These are phyloP conservation scores for Cladosporium sp. DNA, from an alignment of 2,329 filamentous ascomycete species.

Conservation along the genomic window DNA sequence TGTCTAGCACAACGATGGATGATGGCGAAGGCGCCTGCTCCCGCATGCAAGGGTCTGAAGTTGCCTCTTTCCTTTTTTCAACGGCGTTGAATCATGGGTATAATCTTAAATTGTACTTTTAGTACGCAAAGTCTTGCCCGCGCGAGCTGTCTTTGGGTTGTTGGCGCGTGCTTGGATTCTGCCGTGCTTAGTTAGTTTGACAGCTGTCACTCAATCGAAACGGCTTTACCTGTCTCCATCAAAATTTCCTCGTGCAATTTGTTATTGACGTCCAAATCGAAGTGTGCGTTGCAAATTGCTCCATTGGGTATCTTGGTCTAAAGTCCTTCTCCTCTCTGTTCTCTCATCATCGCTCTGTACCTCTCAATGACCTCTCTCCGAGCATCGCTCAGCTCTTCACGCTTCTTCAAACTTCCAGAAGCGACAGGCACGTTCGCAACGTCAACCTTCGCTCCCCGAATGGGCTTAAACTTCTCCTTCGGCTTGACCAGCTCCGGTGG, in stretches of 20 bases:
- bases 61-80: neutral
- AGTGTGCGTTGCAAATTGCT: neutral
- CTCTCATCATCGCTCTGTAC: constrained; percentile 67
- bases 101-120: neutral
- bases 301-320: constrained; percentile 7
- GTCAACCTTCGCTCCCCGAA: constrained; percentile 60
- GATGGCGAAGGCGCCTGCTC: neutral
- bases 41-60: neutral
- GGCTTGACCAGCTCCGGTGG: constrained; percentile 67
- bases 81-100: neutral
- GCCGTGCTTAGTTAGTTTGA: neutral
- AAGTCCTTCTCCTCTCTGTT: neutral
- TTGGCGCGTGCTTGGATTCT: neutral
- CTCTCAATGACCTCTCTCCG: constrained; percentile 67
- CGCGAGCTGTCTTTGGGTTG: neutral
- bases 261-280: neutral
- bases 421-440: constrained; percentile 65
- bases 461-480: constrained; percentile 61
- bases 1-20: neutral
- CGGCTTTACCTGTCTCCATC: constrained; percentile 1
- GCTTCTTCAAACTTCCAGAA: constrained; percentile 65
- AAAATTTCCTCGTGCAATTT: neutral
- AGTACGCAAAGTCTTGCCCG: neutral
- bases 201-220: neutral
- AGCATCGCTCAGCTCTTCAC: constrained; percentile 68